Evolutionary conservation across 768 basidiomycete genomes (phyloP), one percentile per base, ranked within the genome.

Genomic region (Kwoniella sp.): DNA sequence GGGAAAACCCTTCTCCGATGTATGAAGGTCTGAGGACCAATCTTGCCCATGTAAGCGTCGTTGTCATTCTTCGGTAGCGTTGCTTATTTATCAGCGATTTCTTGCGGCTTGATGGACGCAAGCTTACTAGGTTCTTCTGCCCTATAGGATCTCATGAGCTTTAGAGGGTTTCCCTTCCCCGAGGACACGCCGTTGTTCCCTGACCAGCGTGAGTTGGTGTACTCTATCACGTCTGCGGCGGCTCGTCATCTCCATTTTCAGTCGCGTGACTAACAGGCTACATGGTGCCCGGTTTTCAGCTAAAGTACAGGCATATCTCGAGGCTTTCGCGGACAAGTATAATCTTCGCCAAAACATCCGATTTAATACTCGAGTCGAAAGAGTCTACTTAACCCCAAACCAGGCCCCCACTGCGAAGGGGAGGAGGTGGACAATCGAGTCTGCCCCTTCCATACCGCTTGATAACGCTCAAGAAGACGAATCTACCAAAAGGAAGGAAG

Each of bases 301-400:
- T 5, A 36, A 21, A 17, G 88, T 93, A 0, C 84, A 85, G 46
- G 68, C 82, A n/a, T 95, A 95, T 77, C 82, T 94, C 10, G 81
- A 86, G 52, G 80, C 82, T 2, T 96, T 88, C 72, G 85, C 90
- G 0, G 72, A 82, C 2, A 83, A 85, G 54, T 91, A 88, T 73
- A 71, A 84, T 24, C 83, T 96, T 22, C 69, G 75, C 1, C 81
- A 82, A n/a, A 82, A 88, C 70, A 88, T 94, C 62, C 83, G 81
- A 3, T 83, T 92, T 69, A 83, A 83, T n/a, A 84, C 85, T 1
- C 76, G 80, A 1, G 90, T 95, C 21, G 75, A 63, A 15, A 47
- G 73, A 7, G 63, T 80, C 0, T 58, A 68, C 40, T 63, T 69
- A 10, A 48, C 25, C n/a, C 54, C 54, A 13, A 27, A 10, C 15